Percentiles rank a stretch among this genome's conserved stretches.
Conservation (phyloP, 805 yeast genomes). For the Kodamaea nitidulidarum region DNA sequence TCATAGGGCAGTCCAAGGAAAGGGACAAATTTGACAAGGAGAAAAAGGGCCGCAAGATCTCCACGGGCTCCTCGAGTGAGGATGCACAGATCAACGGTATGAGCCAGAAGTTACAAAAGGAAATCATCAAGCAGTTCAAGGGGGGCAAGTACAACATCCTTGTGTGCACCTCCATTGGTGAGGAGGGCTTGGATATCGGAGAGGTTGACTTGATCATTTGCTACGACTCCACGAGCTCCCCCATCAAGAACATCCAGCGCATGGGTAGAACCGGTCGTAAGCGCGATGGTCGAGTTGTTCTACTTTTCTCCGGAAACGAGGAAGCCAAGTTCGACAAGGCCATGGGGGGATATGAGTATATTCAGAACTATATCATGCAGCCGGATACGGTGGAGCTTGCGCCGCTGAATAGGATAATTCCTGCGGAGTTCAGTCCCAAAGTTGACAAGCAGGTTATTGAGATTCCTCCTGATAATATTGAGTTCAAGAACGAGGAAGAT, state of each 20-base stretch:
- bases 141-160: constrained; percentile 69
- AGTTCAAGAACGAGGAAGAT: constrained; percentile 52
- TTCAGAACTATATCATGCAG: constrained; percentile 64
- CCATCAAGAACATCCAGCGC: constrained; percentile 88
- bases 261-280: constrained; percentile 99
- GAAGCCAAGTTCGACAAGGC: constrained; percentile 76
- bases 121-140: constrained; percentile 69
- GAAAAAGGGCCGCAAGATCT: constrained; percentile 25
- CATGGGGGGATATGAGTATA: constrained; percentile 73
- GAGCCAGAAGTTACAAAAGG: constrained; percentile 86
- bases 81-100: constrained; percentile 78
- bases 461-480: constrained; percentile 67
- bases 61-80: constrained; percentile 49
- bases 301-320: constrained; percentile 76
- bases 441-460: constrained; percentile 56
- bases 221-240: constrained; percentile 89
- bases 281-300: constrained; percentile 76
- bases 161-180: constrained; percentile 97
- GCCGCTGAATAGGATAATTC: constrained; percentile 65
- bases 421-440: constrained; percentile 49
- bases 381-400: constrained; percentile 42
- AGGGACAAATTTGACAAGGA: constrained; percentile 62
- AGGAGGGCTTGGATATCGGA: constrained; percentile 97
- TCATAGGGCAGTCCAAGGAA: constrained; percentile 87
- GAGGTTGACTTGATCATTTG: constrained; percentile 93